A percentile compares a stretch with the other conserved stretches of the same genome.
Evolutionary conservation across 2,329 filamentous ascomycete genomes (phyloP).

Genomic region (Aspergillus pseudoglaucus): DNA sequence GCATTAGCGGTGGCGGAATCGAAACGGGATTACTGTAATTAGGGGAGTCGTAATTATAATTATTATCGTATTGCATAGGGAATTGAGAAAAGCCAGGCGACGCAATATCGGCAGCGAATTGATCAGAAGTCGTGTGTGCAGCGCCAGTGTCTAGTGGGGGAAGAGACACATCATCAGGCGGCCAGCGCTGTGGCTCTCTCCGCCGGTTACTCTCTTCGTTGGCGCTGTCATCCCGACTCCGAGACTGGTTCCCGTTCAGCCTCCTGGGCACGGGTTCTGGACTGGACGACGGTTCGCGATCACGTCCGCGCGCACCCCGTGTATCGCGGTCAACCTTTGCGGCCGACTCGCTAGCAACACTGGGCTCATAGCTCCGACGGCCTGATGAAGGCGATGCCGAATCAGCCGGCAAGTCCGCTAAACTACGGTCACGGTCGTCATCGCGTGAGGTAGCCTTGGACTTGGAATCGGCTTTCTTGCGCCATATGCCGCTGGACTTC

Average conservation of each 20-base stretch:
- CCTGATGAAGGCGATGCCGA: constrained; percentile 13
- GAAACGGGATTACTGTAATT: neutral
- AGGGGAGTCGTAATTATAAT: neutral
- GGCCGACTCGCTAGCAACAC: constrained; percentile 24
- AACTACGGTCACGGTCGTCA: constrained; percentile 41
- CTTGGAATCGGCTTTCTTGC: constrained; percentile 28
- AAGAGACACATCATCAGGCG: constrained; percentile 23
- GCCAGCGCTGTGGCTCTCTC: constrained; percentile 22
- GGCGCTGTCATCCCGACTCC: constrained; percentile 10
- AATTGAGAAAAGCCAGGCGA: constrained; percentile 28
- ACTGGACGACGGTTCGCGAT: constrained; percentile 23
- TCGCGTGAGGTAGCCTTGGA: constrained; percentile 38
- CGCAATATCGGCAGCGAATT: constrained; percentile 25
- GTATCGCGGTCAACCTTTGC: constrained; percentile 20
- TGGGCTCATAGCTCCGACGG: constrained; percentile 21
- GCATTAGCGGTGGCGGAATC: constrained; percentile 12
- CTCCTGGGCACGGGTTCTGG: constrained; percentile 19
- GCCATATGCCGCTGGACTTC: constrained; percentile 18
- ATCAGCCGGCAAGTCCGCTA: constrained; percentile 28
- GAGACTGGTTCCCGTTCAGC: constrained; percentile 16
- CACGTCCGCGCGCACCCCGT: constrained; percentile 12
- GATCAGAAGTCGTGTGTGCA: constrained; percentile 18
- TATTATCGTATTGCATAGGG: constrained; percentile 24
- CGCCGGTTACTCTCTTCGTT: constrained; percentile 9
- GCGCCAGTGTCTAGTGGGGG: constrained; percentile 14